These are phyloP conservation scores for Neurospora sp. DNA, from an alignment of 495 filamentous ascomycete genomes.

Conservation along the genomic window DNA sequence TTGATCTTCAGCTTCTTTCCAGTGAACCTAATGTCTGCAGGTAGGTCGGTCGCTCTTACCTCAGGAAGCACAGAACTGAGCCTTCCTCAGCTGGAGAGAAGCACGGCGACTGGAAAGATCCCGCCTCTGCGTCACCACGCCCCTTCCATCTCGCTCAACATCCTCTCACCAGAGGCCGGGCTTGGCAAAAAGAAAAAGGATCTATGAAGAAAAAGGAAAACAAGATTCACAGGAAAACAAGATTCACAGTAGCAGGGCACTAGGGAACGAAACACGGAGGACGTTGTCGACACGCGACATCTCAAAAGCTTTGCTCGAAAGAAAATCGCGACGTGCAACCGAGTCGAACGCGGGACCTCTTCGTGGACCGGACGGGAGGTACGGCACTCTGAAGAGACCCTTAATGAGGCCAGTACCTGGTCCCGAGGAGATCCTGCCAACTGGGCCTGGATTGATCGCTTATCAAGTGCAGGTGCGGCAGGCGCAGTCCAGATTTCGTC, in stretches of 20 bases:
- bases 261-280: background rate
- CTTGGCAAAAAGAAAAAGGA: background rate
- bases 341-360: background rate
- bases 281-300: background rate
- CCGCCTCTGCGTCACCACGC: constrained; percentile 63
- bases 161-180: constrained; percentile 52
- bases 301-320: background rate
- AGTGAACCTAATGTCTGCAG: background rate
- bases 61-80: background rate
- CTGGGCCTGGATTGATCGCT: background rate
- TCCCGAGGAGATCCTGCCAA: background rate
- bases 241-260: no score
- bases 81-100: background rate
- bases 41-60: background rate
- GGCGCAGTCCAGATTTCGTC: background rate
- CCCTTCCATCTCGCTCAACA: constrained; percentile 72
- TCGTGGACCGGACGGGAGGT: background rate
- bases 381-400: background rate
- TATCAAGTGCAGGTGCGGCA: background rate
- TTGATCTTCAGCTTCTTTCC: background rate
- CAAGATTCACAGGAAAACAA: background rate
- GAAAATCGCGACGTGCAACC: background rate
- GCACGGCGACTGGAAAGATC: constrained; percentile 2
- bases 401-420: background rate
- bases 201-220: background rate